Conservation (phyloP, 2,329 filamentous ascomycete species). For the Aspergillus fumigatiaffinis region DNA sequence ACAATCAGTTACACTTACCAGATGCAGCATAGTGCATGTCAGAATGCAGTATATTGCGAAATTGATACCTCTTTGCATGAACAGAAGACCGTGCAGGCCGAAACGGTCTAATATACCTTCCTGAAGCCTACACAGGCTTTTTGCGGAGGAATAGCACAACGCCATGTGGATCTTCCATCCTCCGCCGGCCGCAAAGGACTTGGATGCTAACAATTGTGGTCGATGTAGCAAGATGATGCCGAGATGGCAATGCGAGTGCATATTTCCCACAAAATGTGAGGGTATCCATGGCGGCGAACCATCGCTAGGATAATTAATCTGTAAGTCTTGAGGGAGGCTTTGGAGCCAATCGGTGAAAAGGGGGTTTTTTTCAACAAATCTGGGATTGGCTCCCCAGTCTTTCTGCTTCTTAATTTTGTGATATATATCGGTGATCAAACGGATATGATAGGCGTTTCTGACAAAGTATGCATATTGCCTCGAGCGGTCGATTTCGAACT, state of each 20-base stretch:
- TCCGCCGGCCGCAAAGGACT: slow-evolving; percentile 65
- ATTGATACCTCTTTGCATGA: slow-evolving; percentile 91
- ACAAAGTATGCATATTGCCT: slow-evolving; percentile 81
- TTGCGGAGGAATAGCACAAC: slow-evolving; percentile 79
- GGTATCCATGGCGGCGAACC: slow-evolving; percentile 78
- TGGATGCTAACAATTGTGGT: slow-evolving; percentile 75
- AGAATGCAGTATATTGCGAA: slow-evolving; percentile 92
- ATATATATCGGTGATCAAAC: slow-evolving; percentile 72
- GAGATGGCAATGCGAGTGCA: slow-evolving; percentile 85
- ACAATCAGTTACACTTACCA: slow-evolving; percentile 60
- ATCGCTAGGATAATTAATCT: slow-evolving; percentile 72
- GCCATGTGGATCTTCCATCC: slow-evolving; percentile 87
- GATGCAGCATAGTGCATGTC: slow-evolving; percentile 86
- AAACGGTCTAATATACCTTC: slow-evolving; percentile 75
- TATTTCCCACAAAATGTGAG: slow-evolving; percentile 82
- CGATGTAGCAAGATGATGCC: slow-evolving; percentile 82
- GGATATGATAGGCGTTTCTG: slow-evolving; percentile 71
- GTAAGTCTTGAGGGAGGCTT: slow-evolving; percentile 73
- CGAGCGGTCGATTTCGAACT: slow-evolving; percentile 71
- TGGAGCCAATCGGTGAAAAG: slow-evolving; percentile 71
- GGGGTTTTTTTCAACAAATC: slow-evolving; percentile 74
- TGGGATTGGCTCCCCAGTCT: slow-evolving; percentile 83
- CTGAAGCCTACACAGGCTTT: slow-evolving; percentile 78
- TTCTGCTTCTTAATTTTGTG: slow-evolving; percentile 68
- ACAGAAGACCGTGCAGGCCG: slow-evolving; percentile 75